These are phyloP conservation scores for Cordyceps cateniannulata DNA, from an alignment of 2,329 filamentous ascomycete species.

Conservation along the genomic window DNA sequence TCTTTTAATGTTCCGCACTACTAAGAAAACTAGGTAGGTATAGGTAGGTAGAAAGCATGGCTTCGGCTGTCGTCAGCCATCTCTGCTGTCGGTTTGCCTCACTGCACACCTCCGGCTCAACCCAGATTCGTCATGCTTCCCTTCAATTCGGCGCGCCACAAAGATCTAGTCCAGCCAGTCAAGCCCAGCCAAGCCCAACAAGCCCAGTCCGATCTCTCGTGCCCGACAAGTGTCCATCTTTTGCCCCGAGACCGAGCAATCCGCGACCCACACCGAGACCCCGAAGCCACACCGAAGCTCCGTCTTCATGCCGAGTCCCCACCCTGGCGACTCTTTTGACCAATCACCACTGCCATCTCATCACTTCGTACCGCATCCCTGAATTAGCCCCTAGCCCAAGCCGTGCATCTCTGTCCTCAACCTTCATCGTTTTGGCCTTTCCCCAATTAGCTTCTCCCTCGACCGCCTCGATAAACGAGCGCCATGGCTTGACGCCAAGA, in stretches of 20 bases:
- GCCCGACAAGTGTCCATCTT: neutral
- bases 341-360: neutral
- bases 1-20: too few relatives aligned
- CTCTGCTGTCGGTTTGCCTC: neutral
- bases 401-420: neutral
- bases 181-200: too few relatives aligned
- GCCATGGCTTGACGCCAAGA: neutral
- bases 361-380: neutral
- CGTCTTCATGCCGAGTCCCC: neutral
- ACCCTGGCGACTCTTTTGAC: too few relatives aligned
- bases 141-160: neutral
- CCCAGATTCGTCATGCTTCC: too few relatives aligned
- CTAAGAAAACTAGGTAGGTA: too few relatives aligned
- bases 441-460: neutral
- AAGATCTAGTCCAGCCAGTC: too few relatives aligned
- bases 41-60: too few relatives aligned
- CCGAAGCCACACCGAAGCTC: too few relatives aligned
- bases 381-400: too few relatives aligned
- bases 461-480: neutral
- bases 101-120: neutral
- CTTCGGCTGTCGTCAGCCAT: neutral
- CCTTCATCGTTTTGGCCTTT: neutral
- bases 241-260: neutral
- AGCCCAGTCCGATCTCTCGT: neutral
- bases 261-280: neutral